phyloP scores from a whole-genome alignment of 805 yeast species.

The Sugiyamaella marilandica region DNA sequence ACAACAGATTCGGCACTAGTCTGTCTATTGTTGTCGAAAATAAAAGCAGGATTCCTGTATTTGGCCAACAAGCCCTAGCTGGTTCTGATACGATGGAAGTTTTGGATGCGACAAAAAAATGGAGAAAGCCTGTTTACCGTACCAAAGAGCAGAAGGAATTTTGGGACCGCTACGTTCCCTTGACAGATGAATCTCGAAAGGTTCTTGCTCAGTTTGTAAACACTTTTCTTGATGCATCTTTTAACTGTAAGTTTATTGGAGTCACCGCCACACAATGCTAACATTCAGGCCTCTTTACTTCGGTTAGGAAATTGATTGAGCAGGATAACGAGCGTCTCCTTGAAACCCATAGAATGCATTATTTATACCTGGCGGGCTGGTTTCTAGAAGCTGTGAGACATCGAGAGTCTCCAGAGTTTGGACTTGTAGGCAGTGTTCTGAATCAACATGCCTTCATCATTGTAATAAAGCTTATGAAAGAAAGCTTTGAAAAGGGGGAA shows the following conservation, averaged over 20 bases:
- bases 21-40: constrained; percentile 64
- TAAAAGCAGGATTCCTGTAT: constrained; percentile 54
- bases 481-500: constrained; percentile 31
- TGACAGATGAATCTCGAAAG: constrained; percentile 26
- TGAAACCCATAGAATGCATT: constrained; percentile 38
- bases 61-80: constrained; percentile 65
- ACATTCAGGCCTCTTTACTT: constrained; percentile 40
- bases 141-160: background rate
- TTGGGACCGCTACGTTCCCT: constrained; percentile 25
- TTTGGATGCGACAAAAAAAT: constrained; percentile 63
- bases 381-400: constrained; percentile 60
- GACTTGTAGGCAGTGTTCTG: constrained; percentile 41
- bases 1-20: constrained; percentile 86
- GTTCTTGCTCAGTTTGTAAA: constrained; percentile 44
- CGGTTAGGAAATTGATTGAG: constrained; percentile 46
- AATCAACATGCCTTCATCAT: constrained; percentile 58
- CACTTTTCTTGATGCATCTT: constrained; percentile 68
- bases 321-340: constrained; percentile 33
- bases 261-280: background rate
- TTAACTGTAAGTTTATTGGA: constrained; percentile 40
- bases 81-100: constrained; percentile 52
- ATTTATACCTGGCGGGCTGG: constrained; percentile 66
- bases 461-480: constrained; percentile 41
- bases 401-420: constrained; percentile 29
- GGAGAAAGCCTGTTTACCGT: constrained; percentile 43